These are phyloP conservation scores for Camelina laxa DNA, from an alignment of 345 rosid genomes.

Conservation along the genomic window DNA sequence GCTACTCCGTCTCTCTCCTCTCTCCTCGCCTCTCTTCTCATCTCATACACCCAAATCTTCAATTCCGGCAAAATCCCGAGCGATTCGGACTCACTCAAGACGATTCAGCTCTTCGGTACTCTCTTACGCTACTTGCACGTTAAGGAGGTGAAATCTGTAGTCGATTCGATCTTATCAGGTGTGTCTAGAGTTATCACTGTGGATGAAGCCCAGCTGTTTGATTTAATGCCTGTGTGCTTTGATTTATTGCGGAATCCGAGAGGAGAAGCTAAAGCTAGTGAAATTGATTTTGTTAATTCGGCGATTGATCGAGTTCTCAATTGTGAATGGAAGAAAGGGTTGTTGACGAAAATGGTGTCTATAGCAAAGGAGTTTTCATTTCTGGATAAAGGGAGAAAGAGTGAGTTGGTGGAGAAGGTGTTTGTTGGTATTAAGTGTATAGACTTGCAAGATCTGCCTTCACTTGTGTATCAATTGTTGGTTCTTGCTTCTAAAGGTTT, in stretches of 20 bases:
- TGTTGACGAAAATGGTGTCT: slow-evolving; percentile 64
- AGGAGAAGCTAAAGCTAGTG: slow-evolving; percentile 48
- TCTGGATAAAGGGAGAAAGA: slow-evolving; percentile 58
- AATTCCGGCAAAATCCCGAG: slow-evolving; percentile 54
- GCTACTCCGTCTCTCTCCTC: slow-evolving; percentile 51
- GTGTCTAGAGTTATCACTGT: slow-evolving; percentile 39
- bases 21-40: slow-evolving; percentile 67
- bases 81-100: slow-evolving; percentile 66
- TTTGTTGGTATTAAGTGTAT: slow-evolving; percentile 59
- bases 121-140: slow-evolving; percentile 49
- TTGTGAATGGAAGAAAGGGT: slow-evolving; percentile 66
- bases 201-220: slow-evolving; percentile 80
- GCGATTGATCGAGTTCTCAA: slow-evolving; percentile 52
- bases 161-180: slow-evolving; percentile 49
- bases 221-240: slow-evolving; percentile 68
- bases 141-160: slow-evolving; percentile 48
- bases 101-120: slow-evolving; percentile 56
- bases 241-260: slow-evolving; percentile 46
- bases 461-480: slow-evolving; percentile 69
- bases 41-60: slow-evolving; percentile 60
- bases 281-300: slow-evolving; percentile 46
- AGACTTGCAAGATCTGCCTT: slow-evolving; percentile 82
- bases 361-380: slow-evolving; percentile 62
- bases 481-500: slow-evolving; percentile 84
- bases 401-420: slow-evolving; percentile 68